Percentiles rank a stretch among this genome's conserved stretches.
Evolutionary conservation across 2,329 filamentous ascomycete species (phyloP).

Genomic region (Scedosporium boydii): DNA sequence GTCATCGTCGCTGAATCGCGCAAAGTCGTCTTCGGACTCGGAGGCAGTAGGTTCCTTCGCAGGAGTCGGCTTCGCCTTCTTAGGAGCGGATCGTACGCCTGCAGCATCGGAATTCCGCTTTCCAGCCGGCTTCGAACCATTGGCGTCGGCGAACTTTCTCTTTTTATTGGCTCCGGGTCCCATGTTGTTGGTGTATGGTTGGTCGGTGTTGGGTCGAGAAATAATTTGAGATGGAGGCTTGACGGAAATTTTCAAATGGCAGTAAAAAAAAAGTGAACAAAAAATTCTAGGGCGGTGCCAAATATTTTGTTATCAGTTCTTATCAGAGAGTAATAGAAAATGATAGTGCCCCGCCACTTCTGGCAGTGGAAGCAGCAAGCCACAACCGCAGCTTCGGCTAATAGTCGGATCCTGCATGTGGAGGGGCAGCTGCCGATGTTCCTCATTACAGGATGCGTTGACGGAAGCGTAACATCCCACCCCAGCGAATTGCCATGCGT

Average conservation of each 20-base stretch:
- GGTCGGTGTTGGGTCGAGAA: neutral
- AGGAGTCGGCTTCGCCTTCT: slow-evolving; percentile 22
- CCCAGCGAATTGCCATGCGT: no score
- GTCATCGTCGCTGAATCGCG: slow-evolving; percentile 11
- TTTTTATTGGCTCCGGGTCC: slow-evolving; percentile 19
- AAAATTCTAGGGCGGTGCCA: slow-evolving; percentile 3
- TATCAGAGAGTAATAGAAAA: slow-evolving; percentile 1
- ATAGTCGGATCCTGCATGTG: neutral
- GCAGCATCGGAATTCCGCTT: slow-evolving; percentile 13
- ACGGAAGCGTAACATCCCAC: no score
- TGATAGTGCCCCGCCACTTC: neutral
- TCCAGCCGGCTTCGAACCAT: slow-evolving; percentile 15
- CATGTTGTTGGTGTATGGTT: slow-evolving; percentile 12
- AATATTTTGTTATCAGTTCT: slow-evolving; percentile 12
- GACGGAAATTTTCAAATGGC: neutral
- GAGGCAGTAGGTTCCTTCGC: slow-evolving; percentile 13
- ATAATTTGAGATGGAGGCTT: slow-evolving; percentile 1
- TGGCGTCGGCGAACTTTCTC: slow-evolving; percentile 25
- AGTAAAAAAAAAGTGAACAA: neutral
- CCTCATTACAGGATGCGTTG: no score
- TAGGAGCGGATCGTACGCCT: slow-evolving; percentile 14
- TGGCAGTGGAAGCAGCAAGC: neutral
- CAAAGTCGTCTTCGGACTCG: slow-evolving; percentile 4
- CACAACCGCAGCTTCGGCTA: neutral
- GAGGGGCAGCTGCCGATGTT: neutral